A percentile compares a stretch with the other conserved stretches of the same genome.
phyloP scores from a whole-genome alignment of 1,284 basidiomycete species.

The Blastosporella zonata region DNA sequence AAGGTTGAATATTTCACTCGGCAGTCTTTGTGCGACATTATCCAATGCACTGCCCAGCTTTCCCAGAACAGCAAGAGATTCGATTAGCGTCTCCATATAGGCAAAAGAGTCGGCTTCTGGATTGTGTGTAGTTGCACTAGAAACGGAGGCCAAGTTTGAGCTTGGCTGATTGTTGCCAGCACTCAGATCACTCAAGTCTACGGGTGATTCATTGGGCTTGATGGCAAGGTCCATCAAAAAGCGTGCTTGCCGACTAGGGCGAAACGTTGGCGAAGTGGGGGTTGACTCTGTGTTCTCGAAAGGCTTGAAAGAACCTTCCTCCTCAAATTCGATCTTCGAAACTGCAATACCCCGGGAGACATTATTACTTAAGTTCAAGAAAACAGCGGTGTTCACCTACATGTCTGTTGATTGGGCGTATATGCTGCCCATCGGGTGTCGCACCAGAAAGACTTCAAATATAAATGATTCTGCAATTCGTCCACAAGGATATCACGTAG shows the following conservation, averaged over 20 bases:
- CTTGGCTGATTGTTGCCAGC: constrained; percentile 26
- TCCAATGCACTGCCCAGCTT: constrained; percentile 87
- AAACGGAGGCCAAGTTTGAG: constrained; percentile 7
- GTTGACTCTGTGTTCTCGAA: constrained; percentile 24
- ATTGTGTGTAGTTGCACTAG: constrained; percentile 42
- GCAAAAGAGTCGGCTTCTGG: constrained; percentile 92
- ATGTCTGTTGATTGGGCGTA: constrained; percentile 70
- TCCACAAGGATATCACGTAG: constrained; percentile 92
- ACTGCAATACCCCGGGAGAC: constrained; percentile 37
- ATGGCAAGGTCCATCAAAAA: constrained; percentile 73
- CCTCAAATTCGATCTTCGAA: constrained; percentile 56
- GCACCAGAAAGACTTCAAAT: constrained; percentile 95
- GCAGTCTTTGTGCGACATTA: constrained; percentile 78
- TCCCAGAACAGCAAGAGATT: constrained; percentile 89
- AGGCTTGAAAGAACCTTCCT: constrained; percentile 34
- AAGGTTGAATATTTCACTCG: constrained; percentile 82
- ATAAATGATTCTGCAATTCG: constrained; percentile 96
- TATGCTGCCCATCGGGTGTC: constrained; percentile 91
- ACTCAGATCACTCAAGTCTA: constrained; percentile 63
- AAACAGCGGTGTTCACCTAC: constrained; percentile 43
- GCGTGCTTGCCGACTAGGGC: constrained; percentile 50
- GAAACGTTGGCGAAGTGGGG: constrained; percentile 38
- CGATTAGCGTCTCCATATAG: constrained; percentile 93
- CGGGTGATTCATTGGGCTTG: constrained; percentile 79
- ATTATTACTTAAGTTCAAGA: not conserved